Percentiles rank a stretch among this genome's conserved stretches.
Conservation (phyloP, 805 yeast genomes). For the Starmerella vaccinii region DNA sequence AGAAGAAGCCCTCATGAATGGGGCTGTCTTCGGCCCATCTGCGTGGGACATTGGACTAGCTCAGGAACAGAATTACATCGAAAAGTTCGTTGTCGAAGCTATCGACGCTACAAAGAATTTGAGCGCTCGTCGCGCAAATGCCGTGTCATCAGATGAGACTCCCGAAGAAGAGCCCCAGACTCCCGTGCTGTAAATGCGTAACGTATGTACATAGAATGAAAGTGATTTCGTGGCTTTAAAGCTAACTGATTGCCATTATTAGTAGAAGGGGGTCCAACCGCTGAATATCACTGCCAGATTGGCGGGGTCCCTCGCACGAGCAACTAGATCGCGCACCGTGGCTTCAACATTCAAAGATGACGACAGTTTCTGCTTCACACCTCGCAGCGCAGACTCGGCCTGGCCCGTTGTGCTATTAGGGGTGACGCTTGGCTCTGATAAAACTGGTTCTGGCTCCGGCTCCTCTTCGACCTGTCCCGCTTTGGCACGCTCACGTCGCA, state of each 20-base stretch:
- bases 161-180: not conserved
- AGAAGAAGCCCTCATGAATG: constrained; percentile 81
- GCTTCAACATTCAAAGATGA: constrained; percentile 73
- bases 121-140: constrained; percentile 24
- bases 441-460: too few relatives aligned
- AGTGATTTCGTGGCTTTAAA: not conserved
- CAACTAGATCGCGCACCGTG: constrained; percentile 65
- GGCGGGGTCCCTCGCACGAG: constrained; percentile 56
- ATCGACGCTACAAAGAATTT: constrained; percentile 44
- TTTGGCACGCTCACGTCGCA: constrained; percentile 31
- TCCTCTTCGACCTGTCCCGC: not conserved
- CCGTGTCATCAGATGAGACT: constrained; percentile 23
- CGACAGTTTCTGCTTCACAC: constrained; percentile 64
- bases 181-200: not conserved
- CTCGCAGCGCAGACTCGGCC: constrained; percentile 66
- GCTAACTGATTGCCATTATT: not conserved
- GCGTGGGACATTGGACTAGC: constrained; percentile 57
- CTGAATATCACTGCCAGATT: constrained; percentile 66
- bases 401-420: constrained; percentile 36
- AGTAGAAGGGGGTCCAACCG: constrained; percentile 34
- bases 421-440: constrained; percentile 8
- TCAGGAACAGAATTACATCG: constrained; percentile 60
- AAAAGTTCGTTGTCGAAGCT: constrained; percentile 66
- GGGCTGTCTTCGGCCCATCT: constrained; percentile 58
- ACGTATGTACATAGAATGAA: not conserved